Percentiles rank a stretch among this genome's conserved stretches.
phyloP scores from a whole-genome alignment of 768 basidiomycete genomes.

The Leccinum uliginosum region DNA sequence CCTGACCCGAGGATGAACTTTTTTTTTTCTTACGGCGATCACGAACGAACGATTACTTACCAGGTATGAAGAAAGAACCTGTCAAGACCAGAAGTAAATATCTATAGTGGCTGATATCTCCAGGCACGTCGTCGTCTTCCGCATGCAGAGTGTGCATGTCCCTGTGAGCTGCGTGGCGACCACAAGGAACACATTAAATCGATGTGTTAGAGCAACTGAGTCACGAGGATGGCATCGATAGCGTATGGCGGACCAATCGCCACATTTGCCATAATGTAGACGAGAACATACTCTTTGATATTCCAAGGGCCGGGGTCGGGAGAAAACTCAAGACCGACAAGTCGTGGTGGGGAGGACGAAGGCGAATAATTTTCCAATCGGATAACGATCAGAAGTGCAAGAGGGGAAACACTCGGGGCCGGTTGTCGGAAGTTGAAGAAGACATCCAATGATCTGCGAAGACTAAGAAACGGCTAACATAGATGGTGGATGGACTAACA shows the following conservation, averaged over 20 bases:
- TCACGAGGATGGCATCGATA: slow-evolving; percentile 82
- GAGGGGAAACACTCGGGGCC: slow-evolving; percentile 76
- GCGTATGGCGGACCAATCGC: slow-evolving; percentile 72
- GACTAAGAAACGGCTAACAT: slow-evolving; percentile 11
- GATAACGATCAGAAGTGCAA: slow-evolving; percentile 86
- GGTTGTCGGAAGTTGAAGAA: slow-evolving; percentile 96
- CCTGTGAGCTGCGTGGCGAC: slow-evolving; percentile 93
- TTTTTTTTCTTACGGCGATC: not conserved
- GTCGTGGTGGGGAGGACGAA: slow-evolving; percentile 81
- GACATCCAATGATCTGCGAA: slow-evolving; percentile 66
- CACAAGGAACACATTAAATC: slow-evolving; percentile 78
- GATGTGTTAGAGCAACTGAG: slow-evolving; percentile 69
- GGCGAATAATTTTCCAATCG: slow-evolving; percentile 83
- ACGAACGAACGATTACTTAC: slow-evolving; percentile 37
- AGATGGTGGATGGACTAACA: slow-evolving; percentile 38
- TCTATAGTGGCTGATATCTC: slow-evolving; percentile 67
- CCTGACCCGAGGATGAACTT: slow-evolving; percentile 41
- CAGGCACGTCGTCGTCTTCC: slow-evolving; percentile 61
- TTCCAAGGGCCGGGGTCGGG: slow-evolving; percentile 98
- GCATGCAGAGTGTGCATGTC: slow-evolving; percentile 93
- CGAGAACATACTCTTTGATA: slow-evolving; percentile 92
- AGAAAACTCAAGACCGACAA: slow-evolving; percentile 66
- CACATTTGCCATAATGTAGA: slow-evolving; percentile 92
- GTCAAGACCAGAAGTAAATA: slow-evolving; percentile 70
- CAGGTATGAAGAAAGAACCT: slow-evolving; percentile 87